A percentile compares a stretch with the other conserved stretches of the same genome.
Conservation (phyloP, 148 eudicot genomes). For the Talinum fruticosum region DNA sequence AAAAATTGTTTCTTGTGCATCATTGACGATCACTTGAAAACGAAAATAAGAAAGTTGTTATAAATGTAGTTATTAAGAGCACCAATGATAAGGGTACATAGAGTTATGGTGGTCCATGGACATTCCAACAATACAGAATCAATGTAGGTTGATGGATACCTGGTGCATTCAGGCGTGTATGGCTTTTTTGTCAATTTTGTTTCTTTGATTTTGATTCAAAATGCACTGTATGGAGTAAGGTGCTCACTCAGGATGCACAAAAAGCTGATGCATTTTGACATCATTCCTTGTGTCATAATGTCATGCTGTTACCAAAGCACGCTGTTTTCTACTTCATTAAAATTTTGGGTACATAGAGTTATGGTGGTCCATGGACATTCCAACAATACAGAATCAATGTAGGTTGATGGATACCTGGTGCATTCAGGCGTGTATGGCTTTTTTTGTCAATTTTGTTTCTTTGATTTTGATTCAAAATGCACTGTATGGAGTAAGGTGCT, state of each 20-base stretch:
- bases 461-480: background rate
- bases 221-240: background rate
- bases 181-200: too few relatives aligned
- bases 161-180: too few relatives aligned
- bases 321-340: background rate
- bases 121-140: background rate
- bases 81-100: background rate
- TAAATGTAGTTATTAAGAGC: background rate
- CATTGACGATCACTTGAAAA: background rate
- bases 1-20: background rate
- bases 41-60: background rate
- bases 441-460: background rate
- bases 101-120: background rate
- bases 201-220: background rate
- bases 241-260: background rate
- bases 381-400: background rate
- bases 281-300: background rate
- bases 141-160: background rate
- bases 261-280: background rate
- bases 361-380: background rate
- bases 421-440: too few relatives aligned
- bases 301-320: background rate
- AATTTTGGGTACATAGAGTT: background rate
- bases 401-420: background rate
- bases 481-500: background rate